phyloP scores from a whole-genome alignment of 2,329 filamentous ascomycete genomes.

The Colletotrichum australisinense region DNA sequence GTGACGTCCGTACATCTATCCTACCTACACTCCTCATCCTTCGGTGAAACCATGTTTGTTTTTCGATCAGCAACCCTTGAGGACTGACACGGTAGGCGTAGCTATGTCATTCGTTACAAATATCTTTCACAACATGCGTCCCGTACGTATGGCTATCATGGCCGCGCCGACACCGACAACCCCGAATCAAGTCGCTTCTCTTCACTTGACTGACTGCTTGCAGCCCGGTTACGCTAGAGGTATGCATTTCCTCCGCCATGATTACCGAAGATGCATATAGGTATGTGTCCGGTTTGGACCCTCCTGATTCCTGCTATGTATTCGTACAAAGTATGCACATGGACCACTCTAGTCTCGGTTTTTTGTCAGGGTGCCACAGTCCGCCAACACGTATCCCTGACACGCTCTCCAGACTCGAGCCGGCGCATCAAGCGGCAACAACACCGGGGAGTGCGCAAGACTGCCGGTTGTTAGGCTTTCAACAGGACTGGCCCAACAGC shows the following conservation, averaged over 20 bases:
- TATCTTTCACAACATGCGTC: neutral
- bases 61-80: neutral
- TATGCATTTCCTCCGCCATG: constrained; percentile 2
- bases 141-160: neutral
- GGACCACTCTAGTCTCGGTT: neutral
- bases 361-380: neutral
- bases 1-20: too few relatives aligned
- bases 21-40: too few relatives aligned
- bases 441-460: neutral
- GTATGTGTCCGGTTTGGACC: neutral
- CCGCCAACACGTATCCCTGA: neutral
- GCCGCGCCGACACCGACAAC: neutral
- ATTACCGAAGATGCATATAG: neutral
- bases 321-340: neutral
- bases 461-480: neutral
- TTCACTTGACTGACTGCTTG: neutral
- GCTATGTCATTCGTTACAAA: neutral
- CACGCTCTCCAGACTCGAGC: neutral
- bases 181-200: neutral
- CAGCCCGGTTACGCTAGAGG: neutral
- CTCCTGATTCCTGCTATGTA: neutral
- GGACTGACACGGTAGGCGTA: neutral
- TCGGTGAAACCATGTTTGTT: neutral
- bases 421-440: constrained; percentile 7
- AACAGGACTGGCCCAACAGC: neutral